phyloP scores from a whole-genome alignment of 176 grass and related monocot species.

The Oryza officinalis region DNA sequence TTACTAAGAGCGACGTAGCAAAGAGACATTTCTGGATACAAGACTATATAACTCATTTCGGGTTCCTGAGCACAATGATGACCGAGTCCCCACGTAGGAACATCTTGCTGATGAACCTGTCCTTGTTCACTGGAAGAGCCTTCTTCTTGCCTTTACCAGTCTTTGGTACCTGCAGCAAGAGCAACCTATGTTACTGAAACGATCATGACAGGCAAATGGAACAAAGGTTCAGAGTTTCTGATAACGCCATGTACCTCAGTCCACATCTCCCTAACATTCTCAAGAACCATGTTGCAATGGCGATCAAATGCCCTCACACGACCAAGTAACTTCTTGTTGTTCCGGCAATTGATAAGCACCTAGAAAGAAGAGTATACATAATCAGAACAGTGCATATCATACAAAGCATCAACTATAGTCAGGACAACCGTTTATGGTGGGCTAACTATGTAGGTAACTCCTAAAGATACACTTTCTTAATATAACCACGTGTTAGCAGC shows the following conservation, averaged over 20 bases:
- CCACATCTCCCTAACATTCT: constrained; percentile 98
- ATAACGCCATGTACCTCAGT: constrained; percentile 60
- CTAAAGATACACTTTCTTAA: not conserved
- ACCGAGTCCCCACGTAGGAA: constrained; percentile 92
- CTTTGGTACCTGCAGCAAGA: constrained; percentile 59
- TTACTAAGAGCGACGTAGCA: constrained; percentile 18
- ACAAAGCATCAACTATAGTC: not conserved
- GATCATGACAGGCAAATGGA: not conserved
- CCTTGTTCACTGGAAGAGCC: constrained; percentile 91
- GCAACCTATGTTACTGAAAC: not conserved
- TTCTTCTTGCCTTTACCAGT: constrained; percentile 99
- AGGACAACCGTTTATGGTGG: not conserved
- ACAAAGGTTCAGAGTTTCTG: not conserved
- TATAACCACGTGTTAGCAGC: not conserved
- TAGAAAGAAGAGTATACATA: constrained; percentile 9
- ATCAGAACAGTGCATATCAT: not conserved
- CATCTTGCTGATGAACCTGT: constrained; percentile 98
- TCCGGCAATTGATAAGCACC: constrained; percentile 96
- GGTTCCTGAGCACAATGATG: constrained; percentile 90
- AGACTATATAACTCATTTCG: constrained; percentile 48
- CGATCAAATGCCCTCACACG: constrained; percentile 94
- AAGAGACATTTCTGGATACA: not conserved
- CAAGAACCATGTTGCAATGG: constrained; percentile 98
- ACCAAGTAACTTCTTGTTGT: constrained; percentile 95
- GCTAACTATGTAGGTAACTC: not conserved